Evolutionary conservation across 225 moss, liverwort and hornwort genomes (phyloP), one percentile per base, ranked within the genome.

Genomic region (Asterella californica): DNA sequence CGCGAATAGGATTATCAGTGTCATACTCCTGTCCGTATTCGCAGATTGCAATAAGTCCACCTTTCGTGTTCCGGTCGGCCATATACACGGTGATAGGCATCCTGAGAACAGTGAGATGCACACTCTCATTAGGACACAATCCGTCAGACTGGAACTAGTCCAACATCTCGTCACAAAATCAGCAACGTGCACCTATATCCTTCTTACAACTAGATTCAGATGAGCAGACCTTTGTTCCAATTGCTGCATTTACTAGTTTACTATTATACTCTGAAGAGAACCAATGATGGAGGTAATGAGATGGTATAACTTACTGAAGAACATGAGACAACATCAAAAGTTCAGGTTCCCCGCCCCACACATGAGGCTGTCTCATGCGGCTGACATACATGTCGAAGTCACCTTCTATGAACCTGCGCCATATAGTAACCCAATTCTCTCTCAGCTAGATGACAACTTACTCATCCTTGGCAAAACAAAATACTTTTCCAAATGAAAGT

Each of bases 281-380:
- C n/a, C 19, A 0, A 61, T 27, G n/a, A 61, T 47, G 1, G 46
- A 22, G n/a, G 47, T 14, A 10, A 47, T 47, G 46, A 21, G 70
- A 8, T 15, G 37, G 6, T 10, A 49, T 21, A 74, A 76, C 94
- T 86, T 84, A 99, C 97, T 91, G 81, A 10, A 99, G 90, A 27
- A 99, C 99, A 80, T 95, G 92, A 62, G 99, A 99, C 57, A 99
- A 90, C 99, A 99, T 99, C 66, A 99, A 89, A 22, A 99, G 92
- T 86, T 99, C 99, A 1, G 99, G 99, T 76, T 99, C 99, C 70
- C 99, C 99, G 69, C 99, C 99, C 99, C 99, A 99, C 5, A 88
- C 91, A 79, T 93, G 90, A 18, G 99, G 86, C 85, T 99, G 92
- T 46, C 95, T 92, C 91, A 99, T 99, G 22, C 91, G 93, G 79